Base-by-base conservation (phyloP, 345 rosid genomes). In the Rhodamnia rubescens region DNA sequence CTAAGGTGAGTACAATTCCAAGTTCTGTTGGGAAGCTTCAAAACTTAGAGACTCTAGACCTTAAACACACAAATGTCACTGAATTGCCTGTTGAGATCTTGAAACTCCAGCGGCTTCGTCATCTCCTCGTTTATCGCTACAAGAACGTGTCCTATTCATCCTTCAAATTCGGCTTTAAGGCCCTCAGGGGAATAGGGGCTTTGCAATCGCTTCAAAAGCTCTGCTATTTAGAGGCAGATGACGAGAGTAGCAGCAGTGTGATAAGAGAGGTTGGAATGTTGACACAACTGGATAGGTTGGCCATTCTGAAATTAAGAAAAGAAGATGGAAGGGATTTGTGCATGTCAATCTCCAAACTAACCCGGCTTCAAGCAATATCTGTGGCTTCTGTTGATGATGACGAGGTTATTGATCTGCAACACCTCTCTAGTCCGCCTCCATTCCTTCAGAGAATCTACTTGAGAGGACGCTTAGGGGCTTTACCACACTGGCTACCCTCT, bases 41-140 rank as follows among this genome's bases (percentile, higher is more conserved):
- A 42, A 88, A 91, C 84, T 87, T 92, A 9, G 92, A 90, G 88
- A 92, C 92, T 3, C 75, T 92, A 53, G 92, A 92, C 83, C 90
- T 92, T 75, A 92, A 91, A 52, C 92, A 90, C 53, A 78, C 92
- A 52, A 54, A 84, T 80, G 90, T 91, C 82, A 89, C 90, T 0
- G 84, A 84, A 57, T 82, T 92, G 85, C 94, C 94, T 1, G 85
- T 81, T 42, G 90, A 89, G 86, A 85, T 92, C 24, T 55, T 87
- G 54, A 89, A 89, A 88, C 92, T 92, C 42, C 84, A 86, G 53
- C 84, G 80, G 15, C 92, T 92, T 36, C 89, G 90, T 24, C 91
- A 92, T 83, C 85, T 90, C 21, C 85, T 90, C 6, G 89, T 90
- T 9, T 92, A 90, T 53, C 89, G 89, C 12, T 92, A 90, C 44